Evolutionary conservation across 345 rosid species (phyloP).

Genomic region (Pseudoturritis turrita): DNA sequence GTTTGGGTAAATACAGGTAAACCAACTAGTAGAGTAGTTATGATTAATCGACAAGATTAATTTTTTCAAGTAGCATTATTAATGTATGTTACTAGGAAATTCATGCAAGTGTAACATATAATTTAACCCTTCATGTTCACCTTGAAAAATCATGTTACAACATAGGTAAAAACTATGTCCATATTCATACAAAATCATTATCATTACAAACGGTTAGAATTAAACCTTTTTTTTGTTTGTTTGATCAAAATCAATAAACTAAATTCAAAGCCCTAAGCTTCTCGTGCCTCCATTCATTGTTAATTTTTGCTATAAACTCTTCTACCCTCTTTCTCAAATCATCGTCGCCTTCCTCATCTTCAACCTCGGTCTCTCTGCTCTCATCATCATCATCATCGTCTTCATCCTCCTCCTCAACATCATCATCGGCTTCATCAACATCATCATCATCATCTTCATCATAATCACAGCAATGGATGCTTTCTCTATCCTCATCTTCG

Average conservation of each 20-base stretch:
- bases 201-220: neutral
- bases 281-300: conserved; percentile 59
- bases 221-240: neutral
- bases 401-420: neutral
- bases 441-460: neutral
- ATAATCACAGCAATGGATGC: neutral
- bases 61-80: too few species aligned
- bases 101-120: neutral
- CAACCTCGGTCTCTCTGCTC: neutral
- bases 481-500: conserved; percentile 7
- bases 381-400: conserved; percentile 5
- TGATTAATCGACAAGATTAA: neutral
- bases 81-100: neutral
- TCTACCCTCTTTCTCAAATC: conserved; percentile 57
- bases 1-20: conserved; percentile 16
- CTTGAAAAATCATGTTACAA: neutral
- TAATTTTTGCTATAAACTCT: conserved; percentile 54
- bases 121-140: neutral
- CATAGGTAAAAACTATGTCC: neutral
- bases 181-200: neutral
- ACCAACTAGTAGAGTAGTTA: neutral
- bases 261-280: conserved; percentile 20
- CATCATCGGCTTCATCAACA: neutral
- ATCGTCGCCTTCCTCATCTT: conserved; percentile 32
- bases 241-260: conserved; percentile 13